A percentile compares a stretch with the other conserved stretches of the same genome.
phyloP scores from a whole-genome alignment of 805 yeast species.

The Myxozyma sirexii region DNA sequence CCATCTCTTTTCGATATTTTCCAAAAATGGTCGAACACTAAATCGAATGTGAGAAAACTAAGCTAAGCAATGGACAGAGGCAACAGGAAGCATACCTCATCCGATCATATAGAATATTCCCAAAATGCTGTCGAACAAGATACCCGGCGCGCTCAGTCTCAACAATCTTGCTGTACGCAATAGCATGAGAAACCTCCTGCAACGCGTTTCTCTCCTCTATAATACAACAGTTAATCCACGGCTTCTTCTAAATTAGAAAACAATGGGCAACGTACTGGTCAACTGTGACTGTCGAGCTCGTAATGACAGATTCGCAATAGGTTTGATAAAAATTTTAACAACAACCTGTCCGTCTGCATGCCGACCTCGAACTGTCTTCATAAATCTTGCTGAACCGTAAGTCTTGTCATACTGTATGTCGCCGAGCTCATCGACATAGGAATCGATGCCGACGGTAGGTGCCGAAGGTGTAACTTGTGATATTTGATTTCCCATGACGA shows the following conservation, averaged over 20 bases:
- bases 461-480: slow-evolving; percentile 88
- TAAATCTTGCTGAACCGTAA: slow-evolving; percentile 77
- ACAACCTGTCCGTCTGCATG: slow-evolving; percentile 73
- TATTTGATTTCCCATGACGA: slow-evolving; percentile 80
- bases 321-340: slow-evolving; percentile 82
- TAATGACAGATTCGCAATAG: slow-evolving; percentile 42
- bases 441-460: slow-evolving; percentile 86
- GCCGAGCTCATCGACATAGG: slow-evolving; percentile 80
- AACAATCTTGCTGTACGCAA: slow-evolving; percentile 71
- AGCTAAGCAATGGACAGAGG: neutral
- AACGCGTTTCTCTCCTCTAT: slow-evolving; percentile 48
- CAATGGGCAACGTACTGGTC: slow-evolving; percentile 23
- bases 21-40: slow-evolving; percentile 83
- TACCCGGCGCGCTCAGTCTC: slow-evolving; percentile 94
- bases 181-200: slow-evolving; percentile 58
- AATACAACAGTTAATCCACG: slow-evolving; percentile 34
- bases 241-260: neutral
- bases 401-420: slow-evolving; percentile 75
- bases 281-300: slow-evolving; percentile 23
- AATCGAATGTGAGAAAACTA: slow-evolving; percentile 23
- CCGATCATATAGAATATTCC: slow-evolving; percentile 83
- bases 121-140: slow-evolving; percentile 76
- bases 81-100: slow-evolving; percentile 45
- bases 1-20: slow-evolving; percentile 79
- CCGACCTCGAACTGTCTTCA: slow-evolving; percentile 80